Evolutionary conservation across 805 yeast genomes (phyloP).

Genomic region (Ogataea degrootiae): DNA sequence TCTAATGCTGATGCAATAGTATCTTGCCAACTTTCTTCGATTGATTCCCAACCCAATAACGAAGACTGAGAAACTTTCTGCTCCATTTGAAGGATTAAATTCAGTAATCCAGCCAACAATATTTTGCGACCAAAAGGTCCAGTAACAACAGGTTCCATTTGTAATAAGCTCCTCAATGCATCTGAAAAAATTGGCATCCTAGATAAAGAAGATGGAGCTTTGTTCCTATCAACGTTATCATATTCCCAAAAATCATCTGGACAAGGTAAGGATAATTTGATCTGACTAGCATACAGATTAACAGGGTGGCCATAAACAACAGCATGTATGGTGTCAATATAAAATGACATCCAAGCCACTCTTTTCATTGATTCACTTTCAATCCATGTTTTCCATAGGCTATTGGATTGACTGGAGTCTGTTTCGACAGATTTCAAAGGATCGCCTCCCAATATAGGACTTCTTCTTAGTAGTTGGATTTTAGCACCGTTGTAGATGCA

Average conservation of each 20-base stretch:
- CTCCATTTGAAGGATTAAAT: slow-evolving; percentile 54
- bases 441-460: slow-evolving; percentile 42
- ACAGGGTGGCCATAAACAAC: slow-evolving; percentile 66
- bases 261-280: slow-evolving; percentile 53
- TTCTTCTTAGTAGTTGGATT: slow-evolving; percentile 44
- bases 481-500: slow-evolving; percentile 49
- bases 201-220: slow-evolving; percentile 12
- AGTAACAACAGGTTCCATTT: slow-evolving; percentile 37
- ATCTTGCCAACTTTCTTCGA: slow-evolving; percentile 54
- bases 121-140: slow-evolving; percentile 58
- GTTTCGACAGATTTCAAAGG: slow-evolving; percentile 31
- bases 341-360: slow-evolving; percentile 70
- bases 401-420: slow-evolving; percentile 17
- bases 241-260: slow-evolving; percentile 49
- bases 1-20: slow-evolving; percentile 59
- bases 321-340: slow-evolving; percentile 68
- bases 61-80: slow-evolving; percentile 50
- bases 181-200: slow-evolving; percentile 26
- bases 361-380: slow-evolving; percentile 72
- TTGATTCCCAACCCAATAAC: slow-evolving; percentile 32
- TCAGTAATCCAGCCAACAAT: slow-evolving; percentile 54
- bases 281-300: slow-evolving; percentile 45
- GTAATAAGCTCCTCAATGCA: slow-evolving; percentile 34
- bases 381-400: slow-evolving; percentile 56
- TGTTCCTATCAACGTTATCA: slow-evolving; percentile 15